Percentiles rank a stretch among this genome's conserved stretches.
Conservation (phyloP, 1,139 yeast genomes). For the Nadsonia commutata region DNA sequence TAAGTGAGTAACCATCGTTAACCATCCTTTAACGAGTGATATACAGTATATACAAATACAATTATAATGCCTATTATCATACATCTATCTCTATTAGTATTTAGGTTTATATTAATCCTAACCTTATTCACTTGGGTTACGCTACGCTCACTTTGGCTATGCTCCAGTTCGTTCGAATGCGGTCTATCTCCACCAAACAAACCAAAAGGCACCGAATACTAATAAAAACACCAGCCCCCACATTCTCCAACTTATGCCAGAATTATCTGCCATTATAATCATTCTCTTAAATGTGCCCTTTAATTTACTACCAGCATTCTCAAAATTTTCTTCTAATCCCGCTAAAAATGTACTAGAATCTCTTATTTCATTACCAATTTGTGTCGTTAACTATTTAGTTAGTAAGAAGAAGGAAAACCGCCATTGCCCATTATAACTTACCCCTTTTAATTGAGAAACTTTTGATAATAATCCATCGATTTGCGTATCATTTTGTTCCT, state of each 20-base stretch:
- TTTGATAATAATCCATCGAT: conserved; percentile 55
- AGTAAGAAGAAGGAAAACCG: not conserved
- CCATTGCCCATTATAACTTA: conserved; percentile 8
- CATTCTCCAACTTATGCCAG: conserved; percentile 66
- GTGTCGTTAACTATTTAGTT: conserved; percentile 35
- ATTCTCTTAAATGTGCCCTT: conserved; percentile 58
- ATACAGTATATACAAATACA: no score
- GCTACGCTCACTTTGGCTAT: no score
- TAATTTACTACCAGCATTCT: conserved; percentile 31
- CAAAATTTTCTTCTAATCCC: conserved; percentile 37
- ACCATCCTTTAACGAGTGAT: no score
- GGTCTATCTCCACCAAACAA: conserved; percentile 50
- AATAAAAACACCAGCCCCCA: conserved; percentile 59
- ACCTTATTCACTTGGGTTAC: no score
- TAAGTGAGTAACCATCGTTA: no score
- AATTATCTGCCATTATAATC: conserved; percentile 69
- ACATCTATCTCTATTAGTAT: no score
- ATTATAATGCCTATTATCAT: no score
- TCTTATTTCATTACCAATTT: conserved; percentile 77
- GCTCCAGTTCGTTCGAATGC: no score
- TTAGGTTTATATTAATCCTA: not conserved
- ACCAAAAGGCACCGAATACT: conserved; percentile 55
- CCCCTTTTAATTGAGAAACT: conserved; percentile 51
- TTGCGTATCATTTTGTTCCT: conserved; percentile 74
- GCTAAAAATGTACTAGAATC: conserved; percentile 51